Base-by-base conservation (phyloP, 2,329 filamentous ascomycete species). In the Cladophialophora chaetospira region DNA sequence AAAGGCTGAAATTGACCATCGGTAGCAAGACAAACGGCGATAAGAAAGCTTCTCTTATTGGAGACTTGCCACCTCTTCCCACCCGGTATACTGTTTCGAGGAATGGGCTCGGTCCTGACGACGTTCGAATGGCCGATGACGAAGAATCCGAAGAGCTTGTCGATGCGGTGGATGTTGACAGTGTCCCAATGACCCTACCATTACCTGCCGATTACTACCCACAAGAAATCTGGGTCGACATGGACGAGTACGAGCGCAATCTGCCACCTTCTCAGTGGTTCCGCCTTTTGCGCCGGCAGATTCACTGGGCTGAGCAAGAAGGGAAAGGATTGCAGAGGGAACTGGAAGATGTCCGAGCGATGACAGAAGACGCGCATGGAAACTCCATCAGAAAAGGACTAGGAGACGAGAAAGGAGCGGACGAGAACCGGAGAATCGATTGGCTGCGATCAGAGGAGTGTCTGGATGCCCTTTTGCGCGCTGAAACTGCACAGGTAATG, bases 271-370 rank as follows among this genome's bases (percentile, higher is more conserved):
- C 69, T 11, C 71, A 78, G 43, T 70, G 78, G 21, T 78, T 74
- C 60, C 70, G 74, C 26, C 65, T 79, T 3, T 69, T 79, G 9
- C 74, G 75, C 29, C 71, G 76, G 17, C 76, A 79, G 62, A 72
- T 79, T 17, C 68, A 72, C 53, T 79, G 77, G 77, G 76, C 76
- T 1, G 72, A 77, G 59, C 69, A 77, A 38, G 77, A 78, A 55
- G 67, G 69, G 1, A 61, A 60, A 4, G 66, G 70, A 31, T 64
- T 79, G n/a, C 68, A 71, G 15, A 63, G 65, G 2, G 71, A 78
- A 40, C 53, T 67, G 29, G 50, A 54, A 48, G 51, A 55, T 23
- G 29, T 64, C 40, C 50, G 58, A 26, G 44, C 58, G 3, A 60
- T 53, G 10, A 57, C 60, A 13, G 63, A 65, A 35, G 65, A 66